These are phyloP conservation scores for Colletotrichum coccodes DNA, from an alignment of 2,329 filamentous ascomycete species.

Conservation along the genomic window DNA sequence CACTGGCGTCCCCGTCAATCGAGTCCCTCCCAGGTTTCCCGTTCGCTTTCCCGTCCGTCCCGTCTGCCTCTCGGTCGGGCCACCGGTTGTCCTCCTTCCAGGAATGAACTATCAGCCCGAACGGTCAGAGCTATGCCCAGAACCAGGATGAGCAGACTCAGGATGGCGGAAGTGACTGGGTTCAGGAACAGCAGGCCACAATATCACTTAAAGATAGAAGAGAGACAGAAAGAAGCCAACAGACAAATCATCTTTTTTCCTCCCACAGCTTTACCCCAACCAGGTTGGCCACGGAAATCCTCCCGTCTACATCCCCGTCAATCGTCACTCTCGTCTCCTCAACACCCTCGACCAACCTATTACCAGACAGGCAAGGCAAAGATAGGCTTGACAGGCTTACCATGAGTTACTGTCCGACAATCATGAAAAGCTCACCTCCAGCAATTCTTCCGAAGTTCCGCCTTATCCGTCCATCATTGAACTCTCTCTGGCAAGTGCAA, in stretches of 20 bases:
- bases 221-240: neutral
- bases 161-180: neutral
- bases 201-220: neutral
- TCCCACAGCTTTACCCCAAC: neutral
- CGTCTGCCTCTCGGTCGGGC: neutral
- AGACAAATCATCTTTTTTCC: neutral
- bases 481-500: constrained; percentile 14
- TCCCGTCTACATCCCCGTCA: too few species aligned
- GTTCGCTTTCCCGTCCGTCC: neutral
- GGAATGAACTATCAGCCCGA: neutral
- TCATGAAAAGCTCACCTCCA: constrained; percentile 20
- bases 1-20: neutral
- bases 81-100: neutral
- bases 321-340: too few species aligned
- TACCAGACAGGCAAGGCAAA: neutral
- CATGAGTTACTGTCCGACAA: constrained; percentile 5
- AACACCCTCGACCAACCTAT: neutral
- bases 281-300: too few species aligned
- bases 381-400: constrained; percentile 4
- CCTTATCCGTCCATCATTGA: constrained; percentile 1
- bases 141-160: neutral
- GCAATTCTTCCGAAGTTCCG: neutral
- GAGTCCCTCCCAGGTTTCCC: neutral
- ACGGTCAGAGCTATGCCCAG: neutral
- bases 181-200: neutral